Base-by-base conservation (phyloP, 2,329 filamentous ascomycete genomes). In the Beauveria sp. region DNA sequence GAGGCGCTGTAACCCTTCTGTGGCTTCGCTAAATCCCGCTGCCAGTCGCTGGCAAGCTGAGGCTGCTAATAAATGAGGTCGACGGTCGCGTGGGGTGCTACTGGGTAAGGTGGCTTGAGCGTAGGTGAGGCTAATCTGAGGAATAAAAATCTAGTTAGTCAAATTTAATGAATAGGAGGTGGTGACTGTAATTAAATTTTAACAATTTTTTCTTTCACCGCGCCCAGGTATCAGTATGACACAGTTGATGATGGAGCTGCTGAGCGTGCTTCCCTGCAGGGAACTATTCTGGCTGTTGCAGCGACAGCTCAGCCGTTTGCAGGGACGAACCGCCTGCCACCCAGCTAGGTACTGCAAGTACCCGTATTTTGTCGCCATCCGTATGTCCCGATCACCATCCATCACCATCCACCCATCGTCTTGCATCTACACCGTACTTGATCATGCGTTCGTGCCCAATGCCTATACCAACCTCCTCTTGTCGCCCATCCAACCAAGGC, bases 341-440 rank as follows among this genome's bases (percentile, higher is more conserved):
- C 45, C 1, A 5, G n/a, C 45, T 46, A n/a, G n/a, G n/a, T n/a
- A 22, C 45, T 46, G 34, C 34, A 24, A 49, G 12, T 49, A 38
- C 34, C 34, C 34, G 12, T 38, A 38, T 38, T 38, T 16, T 38
- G 34, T 48, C n/a, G 14, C 43, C 18, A 31, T 18, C 20, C 18
- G 46, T 18, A 26, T 58, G 46, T 24, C 45, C 28, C 24, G 31
- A 50, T 58, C 55, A 40, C 2, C 55, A 14, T 14, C 12, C 34
- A 14, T 14, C 14, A 7, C 46, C 14, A 38, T 38, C 34, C 34
- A 38, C 14, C 34, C 12, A 16, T 28, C 22, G 2, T 3, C 45
- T 18, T 50, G 45, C 55, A 58, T 49, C 56, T 59, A 59, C 56
- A 59, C 56, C 56, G 56, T 51, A 42, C 24, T 43, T 51, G 38